Evolutionary conservation across 2,329 filamentous ascomycete species (phyloP), one percentile per base, ranked within the genome.

Genomic region (Aspergillus texensis): DNA sequence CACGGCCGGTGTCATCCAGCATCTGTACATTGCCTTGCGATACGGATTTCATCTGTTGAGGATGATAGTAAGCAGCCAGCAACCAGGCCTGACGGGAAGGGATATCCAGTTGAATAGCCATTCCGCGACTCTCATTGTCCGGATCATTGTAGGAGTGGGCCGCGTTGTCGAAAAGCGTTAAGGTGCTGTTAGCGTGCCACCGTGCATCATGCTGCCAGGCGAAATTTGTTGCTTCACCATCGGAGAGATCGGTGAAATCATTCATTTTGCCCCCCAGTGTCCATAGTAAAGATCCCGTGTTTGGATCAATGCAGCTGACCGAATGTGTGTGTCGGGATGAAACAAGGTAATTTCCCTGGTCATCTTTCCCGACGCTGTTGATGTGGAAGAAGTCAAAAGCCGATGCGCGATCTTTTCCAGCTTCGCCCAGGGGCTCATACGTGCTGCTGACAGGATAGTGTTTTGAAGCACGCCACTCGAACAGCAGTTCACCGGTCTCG

Each of bases 321-420:
- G 80, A 78, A 68, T 80, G 80, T 57, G 80, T 78, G 68, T 86
- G 80, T 1, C 84, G 81, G 0, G 81, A 78, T 0, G 84, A 87
- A 41, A 88, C 77, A 12, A 88, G 71, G 62, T 84, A 88, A 67
- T 87, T 82, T 5, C 83, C 83, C 0, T 78, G 67, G 0, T 72
- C 67, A 58, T 82, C 81, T 69, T 86, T 85, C 67, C 85, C 82
- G 32, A 87, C 75, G 41, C 83, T 83, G 74, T 87, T 86, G 73
- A 87, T 82, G 71, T 86, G 84, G 70, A 86, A 86, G 64, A 81
- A 86, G 70, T 88, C 85, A 74, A 84, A 87, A 1, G 80, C 77
- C 3, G 61, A 61, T 4, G 55, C 46, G 11, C 63, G 62, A 6
- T 59, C 41, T 32, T 56, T 59, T 6, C 71, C 72, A 1, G 56